A percentile compares a stretch with the other conserved stretches of the same genome.
Evolutionary conservation across 371 early-diverging fungal genomes (phyloP).

Genomic region (Apophysomyces elegans): DNA sequence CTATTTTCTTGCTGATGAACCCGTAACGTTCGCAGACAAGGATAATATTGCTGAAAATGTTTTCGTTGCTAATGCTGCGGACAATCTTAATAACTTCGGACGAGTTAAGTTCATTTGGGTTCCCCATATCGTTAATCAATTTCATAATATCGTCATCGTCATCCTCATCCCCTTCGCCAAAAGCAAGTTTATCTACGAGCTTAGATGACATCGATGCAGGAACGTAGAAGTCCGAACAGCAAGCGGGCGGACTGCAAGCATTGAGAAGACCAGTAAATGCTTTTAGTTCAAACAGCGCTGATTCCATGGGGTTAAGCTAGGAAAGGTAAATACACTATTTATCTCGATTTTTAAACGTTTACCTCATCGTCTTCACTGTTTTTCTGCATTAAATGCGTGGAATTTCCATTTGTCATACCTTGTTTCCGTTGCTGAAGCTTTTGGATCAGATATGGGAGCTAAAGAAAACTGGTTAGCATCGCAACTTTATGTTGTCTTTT

Average conservation of each 20-base stretch:
- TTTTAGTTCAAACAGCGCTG: slow-evolving; percentile 41
- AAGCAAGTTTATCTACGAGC: slow-evolving; percentile 29
- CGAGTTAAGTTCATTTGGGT: slow-evolving; percentile 32
- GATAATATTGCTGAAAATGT: slow-evolving; percentile 44
- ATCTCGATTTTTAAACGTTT: not conserved
- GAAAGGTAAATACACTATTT: not conserved
- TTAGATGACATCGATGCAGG: slow-evolving; percentile 33
- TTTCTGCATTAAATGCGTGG: not conserved
- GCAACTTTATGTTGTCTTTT: not conserved
- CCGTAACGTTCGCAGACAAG: slow-evolving; percentile 38
- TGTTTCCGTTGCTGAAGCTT: slow-evolving; percentile 27
- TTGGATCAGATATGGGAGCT: slow-evolving; percentile 23
- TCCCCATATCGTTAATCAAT: slow-evolving; percentile 41
- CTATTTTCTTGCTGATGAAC: slow-evolving; percentile 33
- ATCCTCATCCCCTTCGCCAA: slow-evolving; percentile 26
- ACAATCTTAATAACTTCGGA: slow-evolving; percentile 36
- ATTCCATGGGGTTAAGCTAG: slow-evolving; percentile 42
- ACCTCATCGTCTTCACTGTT: slow-evolving; percentile 20
- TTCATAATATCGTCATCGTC: slow-evolving; percentile 50
- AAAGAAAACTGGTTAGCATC: not conserved
- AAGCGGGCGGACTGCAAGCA: slow-evolving; percentile 43
- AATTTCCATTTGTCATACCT: not conserved
- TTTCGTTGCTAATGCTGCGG: slow-evolving; percentile 31
- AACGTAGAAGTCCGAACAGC: slow-evolving; percentile 33
- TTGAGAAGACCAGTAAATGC: slow-evolving; percentile 52